Evolutionary conservation across 495 filamentous ascomycete genomes (phyloP), one percentile per base, ranked within the genome.

Genomic region (Oidiodendron maius): DNA sequence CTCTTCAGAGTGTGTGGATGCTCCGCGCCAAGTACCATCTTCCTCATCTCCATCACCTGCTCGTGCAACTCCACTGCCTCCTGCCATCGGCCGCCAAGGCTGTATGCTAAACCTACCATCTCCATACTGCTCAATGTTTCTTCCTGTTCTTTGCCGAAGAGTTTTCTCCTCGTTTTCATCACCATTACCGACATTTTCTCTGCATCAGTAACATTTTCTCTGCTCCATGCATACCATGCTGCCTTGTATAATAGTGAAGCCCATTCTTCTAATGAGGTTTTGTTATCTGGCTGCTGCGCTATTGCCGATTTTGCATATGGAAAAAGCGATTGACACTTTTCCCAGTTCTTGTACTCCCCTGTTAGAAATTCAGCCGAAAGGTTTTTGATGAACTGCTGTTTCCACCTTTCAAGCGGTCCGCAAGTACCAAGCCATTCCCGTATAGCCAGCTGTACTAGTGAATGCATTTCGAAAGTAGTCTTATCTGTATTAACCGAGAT

Each of bases 401-500:
- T 45, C 25, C 58, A 72, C 9, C 34, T 48, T 46, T 75, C 64
- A 8, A 63, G 50, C 45, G 68, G 58, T 35, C 43, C 55, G 5
- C 64, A 26, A 0, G 50, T 40, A 18, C 63, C 48, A 5, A 76
- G 51, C 72, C 71, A 75, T 15, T 56, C 58, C 46, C 59, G 57
- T 21, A 57, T 70, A 2, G 63, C 58, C 8, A 73, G 46, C 50
- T 75, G 65, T n/a, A 76, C 70, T 0, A 77, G 58, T 30, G 41
- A 21, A 58, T 76, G 65, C 61, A 75, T 77, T 39, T 66, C 58
- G 44, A 70, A 73, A 0, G 21, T 58, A 15, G 48, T 42, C 11
- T 44, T 54, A 2, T 17, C 22, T 21, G 51, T 44, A 18, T 39
- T 51, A 11, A 44, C 15, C 9, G 54, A 43, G 39, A 74, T 58